Conservation (phyloP, 768 basidiomycete species). For the Leccinum fibrillosum region DNA sequence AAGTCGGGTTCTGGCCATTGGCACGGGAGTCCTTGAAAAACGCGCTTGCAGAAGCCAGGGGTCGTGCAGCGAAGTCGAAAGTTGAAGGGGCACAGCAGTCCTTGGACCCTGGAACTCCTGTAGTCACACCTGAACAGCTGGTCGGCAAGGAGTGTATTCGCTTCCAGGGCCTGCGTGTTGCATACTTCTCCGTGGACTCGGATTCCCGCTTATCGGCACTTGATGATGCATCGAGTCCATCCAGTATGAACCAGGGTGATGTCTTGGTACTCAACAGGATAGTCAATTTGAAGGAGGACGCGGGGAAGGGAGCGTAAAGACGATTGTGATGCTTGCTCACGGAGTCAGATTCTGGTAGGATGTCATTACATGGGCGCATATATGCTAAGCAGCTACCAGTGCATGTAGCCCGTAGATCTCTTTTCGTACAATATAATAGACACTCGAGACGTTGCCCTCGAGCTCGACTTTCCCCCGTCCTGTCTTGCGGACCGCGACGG, state of each 20-base stretch:
- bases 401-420: constrained; percentile 93
- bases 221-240: constrained; percentile 44
- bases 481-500: constrained; percentile 87
- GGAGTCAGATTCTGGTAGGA: not conserved
- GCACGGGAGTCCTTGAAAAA: constrained; percentile 63
- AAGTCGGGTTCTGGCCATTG: constrained; percentile 85
- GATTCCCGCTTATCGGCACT: constrained; percentile 71
- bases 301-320: constrained; percentile 54
- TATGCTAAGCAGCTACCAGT: constrained; percentile 62
- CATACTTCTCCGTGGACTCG: constrained; percentile 91
- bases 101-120: constrained; percentile 56
- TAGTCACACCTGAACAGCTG: constrained; percentile 69
- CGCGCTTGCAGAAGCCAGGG: constrained; percentile 63
- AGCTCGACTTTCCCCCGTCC: constrained; percentile 83
- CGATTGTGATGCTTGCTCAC: not conserved
- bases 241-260: constrained; percentile 63
- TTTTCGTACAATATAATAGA: constrained; percentile 85
- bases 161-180: constrained; percentile 95
- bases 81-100: constrained; percentile 37
- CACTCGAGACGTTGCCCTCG: constrained; percentile 83
- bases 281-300: constrained; percentile 93
- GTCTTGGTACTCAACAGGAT: constrained; percentile 85
- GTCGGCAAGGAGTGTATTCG: constrained; percentile 90
- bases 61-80: constrained; percentile 58
- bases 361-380: constrained; percentile 9